Conservation (phyloP, 2,329 filamentous ascomycete species). For the Fusarium guadeloupense region DNA sequence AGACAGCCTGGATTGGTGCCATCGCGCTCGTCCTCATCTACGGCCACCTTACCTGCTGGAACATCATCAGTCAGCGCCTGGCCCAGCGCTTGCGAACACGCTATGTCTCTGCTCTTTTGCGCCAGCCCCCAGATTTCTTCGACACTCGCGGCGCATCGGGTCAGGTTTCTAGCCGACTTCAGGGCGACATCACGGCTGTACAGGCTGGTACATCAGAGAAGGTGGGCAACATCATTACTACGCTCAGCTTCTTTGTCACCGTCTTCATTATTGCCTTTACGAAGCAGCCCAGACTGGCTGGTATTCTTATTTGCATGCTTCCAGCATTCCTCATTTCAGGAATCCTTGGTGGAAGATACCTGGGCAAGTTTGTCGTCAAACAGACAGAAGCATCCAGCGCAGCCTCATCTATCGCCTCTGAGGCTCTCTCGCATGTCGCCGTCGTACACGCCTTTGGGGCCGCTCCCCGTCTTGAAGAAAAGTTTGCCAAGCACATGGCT, state of each 20-base stretch:
- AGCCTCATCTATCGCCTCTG: constrained; percentile 69
- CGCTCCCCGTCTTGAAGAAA: constrained; percentile 52
- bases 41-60: constrained; percentile 70
- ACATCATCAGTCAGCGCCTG: constrained; percentile 68
- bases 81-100: constrained; percentile 68
- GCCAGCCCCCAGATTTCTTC: constrained; percentile 71
- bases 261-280: constrained; percentile 74
- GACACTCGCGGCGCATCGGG: constrained; percentile 66
- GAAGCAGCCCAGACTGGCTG: constrained; percentile 68
- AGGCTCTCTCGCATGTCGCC: constrained; percentile 66
- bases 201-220: constrained; percentile 77
- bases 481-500: constrained; percentile 56
- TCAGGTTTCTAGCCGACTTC: constrained; percentile 71
- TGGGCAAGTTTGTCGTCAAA: constrained; percentile 59
- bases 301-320: constrained; percentile 69
- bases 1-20: constrained; percentile 67
- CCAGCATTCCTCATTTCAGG: constrained; percentile 70
- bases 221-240: constrained; percentile 70
- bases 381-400: constrained; percentile 57
- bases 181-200: constrained; percentile 71
- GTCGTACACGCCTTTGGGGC: constrained; percentile 72
- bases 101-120: constrained; percentile 66
- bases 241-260: constrained; percentile 71
- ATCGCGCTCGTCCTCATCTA: constrained; percentile 72
- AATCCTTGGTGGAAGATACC: constrained; percentile 63